Evolutionary conservation across 2,329 filamentous ascomycete species (phyloP).

Genomic region (Trichophyton rubrum): DNA sequence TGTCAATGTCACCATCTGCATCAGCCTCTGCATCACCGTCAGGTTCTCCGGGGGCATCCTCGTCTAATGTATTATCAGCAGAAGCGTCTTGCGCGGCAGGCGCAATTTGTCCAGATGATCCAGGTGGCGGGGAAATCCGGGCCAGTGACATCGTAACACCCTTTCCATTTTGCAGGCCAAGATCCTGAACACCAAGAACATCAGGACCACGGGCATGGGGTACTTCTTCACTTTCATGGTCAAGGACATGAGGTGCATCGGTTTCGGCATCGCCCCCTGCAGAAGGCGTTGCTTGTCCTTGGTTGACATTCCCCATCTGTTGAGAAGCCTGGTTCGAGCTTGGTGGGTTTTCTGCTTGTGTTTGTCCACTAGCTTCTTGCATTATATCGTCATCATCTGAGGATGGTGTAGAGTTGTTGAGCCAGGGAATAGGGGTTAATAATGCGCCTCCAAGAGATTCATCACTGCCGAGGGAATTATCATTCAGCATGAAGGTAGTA

Average conservation of each 20-base stretch:
- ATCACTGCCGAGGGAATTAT: constrained; percentile 56
- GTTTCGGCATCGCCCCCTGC: constrained; percentile 13
- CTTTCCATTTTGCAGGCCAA: constrained; percentile 57
- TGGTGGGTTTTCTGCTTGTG: neutral
- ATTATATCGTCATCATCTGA: constrained; percentile 16
- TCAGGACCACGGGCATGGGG: constrained; percentile 78
- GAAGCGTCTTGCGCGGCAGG: constrained; percentile 6
- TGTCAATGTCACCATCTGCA: constrained; percentile 29
- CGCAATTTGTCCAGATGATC: constrained; percentile 10
- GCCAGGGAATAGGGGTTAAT: constrained; percentile 88
- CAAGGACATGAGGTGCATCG: constrained; percentile 8
- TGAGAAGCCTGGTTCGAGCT: neutral
- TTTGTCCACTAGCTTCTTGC: neutral
- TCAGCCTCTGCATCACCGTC: constrained; percentile 10
- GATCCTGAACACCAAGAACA: constrained; percentile 73
- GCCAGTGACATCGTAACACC: constrained; percentile 32
- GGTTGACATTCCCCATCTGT: neutral
- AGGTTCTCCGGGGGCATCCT: constrained; percentile 11
- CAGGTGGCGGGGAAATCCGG: constrained; percentile 10
- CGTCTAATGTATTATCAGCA: constrained; percentile 9
- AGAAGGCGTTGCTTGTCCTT: neutral
- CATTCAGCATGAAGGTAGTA: constrained; percentile 26
- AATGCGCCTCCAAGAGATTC: constrained; percentile 82
- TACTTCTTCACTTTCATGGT: constrained; percentile 40
- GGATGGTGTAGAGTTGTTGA: constrained; percentile 33